Evolutionary conservation across 805 yeast species (phyloP), one percentile per base, ranked within the genome.

Genomic region (Ogataea corticis): DNA sequence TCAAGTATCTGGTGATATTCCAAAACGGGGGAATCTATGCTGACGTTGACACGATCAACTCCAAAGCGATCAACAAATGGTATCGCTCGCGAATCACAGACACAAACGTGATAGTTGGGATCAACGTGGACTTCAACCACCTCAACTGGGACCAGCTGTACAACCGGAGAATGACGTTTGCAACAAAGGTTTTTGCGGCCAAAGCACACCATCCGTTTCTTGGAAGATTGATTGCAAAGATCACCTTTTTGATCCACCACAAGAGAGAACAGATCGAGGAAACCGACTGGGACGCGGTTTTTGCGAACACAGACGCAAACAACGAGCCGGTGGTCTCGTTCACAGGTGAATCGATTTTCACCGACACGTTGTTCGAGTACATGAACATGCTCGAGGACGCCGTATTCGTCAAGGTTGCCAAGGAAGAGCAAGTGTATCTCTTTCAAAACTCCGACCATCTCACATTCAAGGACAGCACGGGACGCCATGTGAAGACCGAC

Each of bases 21-120:
- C 69, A 78, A 3, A 59, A 65, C 33, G 85, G 85, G 33, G 85
- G 85, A 6, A 73, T 75, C 3, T 78, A 77, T 51, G 70, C 80
- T 3, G 83, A 79, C 50, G 71, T 75, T 18, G 83, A 79, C 53
- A 75, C 82, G 0, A 63, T 59, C 43, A 70, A 77, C 3, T 66
- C 72, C 48, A 77, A 70, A 47, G 80, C 80, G 3, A 15, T 58
- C 12, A 44, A 45, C 15, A 41, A 50, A 19, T 59, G 63, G 63
- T 51, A 42, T 44, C 15, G 44, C 6, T 42, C 57, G 21, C 35
- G 50, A 23, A 21, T 42, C n/a, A 25, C 18, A 10, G 35, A 36
- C 7, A 44, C 45, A 17, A 38, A 48, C 7, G 25, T 58, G n/a
- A 17, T 54, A 31, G 57, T 59, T 6, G 61, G 61, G n/a, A 39